Percentiles rank a stretch among this genome's conserved stretches.
phyloP scores from a whole-genome alignment of 345 rosid genomes.

The Brassica juncea region DNA sequence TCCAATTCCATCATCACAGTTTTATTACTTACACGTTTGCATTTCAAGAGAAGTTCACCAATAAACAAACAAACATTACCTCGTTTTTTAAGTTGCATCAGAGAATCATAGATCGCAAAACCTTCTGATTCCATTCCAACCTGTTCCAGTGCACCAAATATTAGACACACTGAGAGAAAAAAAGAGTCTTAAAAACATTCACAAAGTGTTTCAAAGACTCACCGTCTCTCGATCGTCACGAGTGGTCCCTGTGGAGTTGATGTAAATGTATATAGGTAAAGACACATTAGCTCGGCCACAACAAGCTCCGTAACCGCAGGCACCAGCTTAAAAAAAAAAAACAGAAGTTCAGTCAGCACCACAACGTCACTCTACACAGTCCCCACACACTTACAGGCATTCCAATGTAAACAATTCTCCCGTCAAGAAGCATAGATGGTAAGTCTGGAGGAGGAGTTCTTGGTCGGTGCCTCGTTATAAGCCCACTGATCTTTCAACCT shows the following conservation, averaged over 20 bases:
- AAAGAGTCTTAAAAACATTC: background rate
- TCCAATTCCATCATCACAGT: no score
- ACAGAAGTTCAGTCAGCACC: slow-evolving; percentile 20
- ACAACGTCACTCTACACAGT: background rate
- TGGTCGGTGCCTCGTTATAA: slow-evolving; percentile 58
- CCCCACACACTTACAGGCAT: slow-evolving; percentile 65
- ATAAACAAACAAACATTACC: slow-evolving; percentile 36
- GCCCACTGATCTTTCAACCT: slow-evolving; percentile 77
- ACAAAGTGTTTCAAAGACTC: slow-evolving; percentile 27
- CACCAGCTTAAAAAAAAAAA: slow-evolving; percentile 63
- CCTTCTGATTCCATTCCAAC: slow-evolving; percentile 92
- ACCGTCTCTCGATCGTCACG: slow-evolving; percentile 90
- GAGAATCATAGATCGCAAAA: slow-evolving; percentile 83
- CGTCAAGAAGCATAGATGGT: slow-evolving; percentile 74
- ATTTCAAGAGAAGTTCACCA: background rate
- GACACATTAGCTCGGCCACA: slow-evolving; percentile 74
- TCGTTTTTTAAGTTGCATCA: slow-evolving; percentile 70
- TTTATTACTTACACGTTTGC: no score
- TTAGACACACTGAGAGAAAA: background rate
- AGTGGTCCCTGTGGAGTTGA: slow-evolving; percentile 88
- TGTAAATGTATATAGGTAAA: slow-evolving; percentile 78
- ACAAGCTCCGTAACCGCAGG: slow-evolving; percentile 72
- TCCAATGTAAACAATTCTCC: slow-evolving; percentile 83
- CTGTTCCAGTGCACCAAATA: slow-evolving; percentile 38
- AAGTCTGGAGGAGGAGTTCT: slow-evolving; percentile 77